Conservation (phyloP, 2,329 filamentous ascomycete genomes). For the Hypoxylon sp. region DNA sequence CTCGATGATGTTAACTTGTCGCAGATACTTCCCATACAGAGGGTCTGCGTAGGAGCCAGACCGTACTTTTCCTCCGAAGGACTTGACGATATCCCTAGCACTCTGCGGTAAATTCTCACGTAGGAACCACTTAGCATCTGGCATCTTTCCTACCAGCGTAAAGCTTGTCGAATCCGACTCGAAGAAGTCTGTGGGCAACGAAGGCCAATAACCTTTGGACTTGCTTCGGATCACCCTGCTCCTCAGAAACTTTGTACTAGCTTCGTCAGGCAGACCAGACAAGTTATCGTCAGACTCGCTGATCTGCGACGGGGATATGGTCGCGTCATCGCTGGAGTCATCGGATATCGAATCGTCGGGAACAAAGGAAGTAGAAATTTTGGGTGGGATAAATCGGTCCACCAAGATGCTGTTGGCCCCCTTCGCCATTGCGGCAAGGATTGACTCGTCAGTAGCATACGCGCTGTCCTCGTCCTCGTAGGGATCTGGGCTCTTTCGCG, state of each 20-base stretch:
- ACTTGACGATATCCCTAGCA: constrained; percentile 36
- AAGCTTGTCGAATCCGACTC: constrained; percentile 24
- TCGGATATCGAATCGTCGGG: constrained; percentile 21
- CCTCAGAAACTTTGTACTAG: constrained; percentile 4
- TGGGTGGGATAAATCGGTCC: constrained; percentile 26
- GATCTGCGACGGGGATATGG: constrained; percentile 10
- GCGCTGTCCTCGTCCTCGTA: neutral
- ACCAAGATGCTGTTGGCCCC: neutral
- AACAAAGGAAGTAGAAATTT: constrained; percentile 26
- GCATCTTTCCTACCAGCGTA: constrained; percentile 19
- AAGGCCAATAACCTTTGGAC: constrained; percentile 25
- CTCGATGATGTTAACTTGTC: constrained; percentile 49
- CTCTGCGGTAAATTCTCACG: constrained; percentile 38
- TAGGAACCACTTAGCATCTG: constrained; percentile 27
- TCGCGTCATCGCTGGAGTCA: constrained; percentile 30
- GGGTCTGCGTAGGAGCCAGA: constrained; percentile 35
- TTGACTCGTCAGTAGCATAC: neutral
- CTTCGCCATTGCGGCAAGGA: neutral
- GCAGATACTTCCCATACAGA: constrained; percentile 39
- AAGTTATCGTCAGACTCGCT: constrained; percentile 16
- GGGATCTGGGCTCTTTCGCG: neutral
- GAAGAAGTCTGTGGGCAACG: constrained; percentile 21
- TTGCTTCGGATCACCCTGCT: constrained; percentile 12
- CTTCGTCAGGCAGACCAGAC: neutral
- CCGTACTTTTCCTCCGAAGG: constrained; percentile 20